Evolutionary conservation across 2,329 filamentous ascomycete species (phyloP).

Genomic region (Colletotrichum lentis): DNA sequence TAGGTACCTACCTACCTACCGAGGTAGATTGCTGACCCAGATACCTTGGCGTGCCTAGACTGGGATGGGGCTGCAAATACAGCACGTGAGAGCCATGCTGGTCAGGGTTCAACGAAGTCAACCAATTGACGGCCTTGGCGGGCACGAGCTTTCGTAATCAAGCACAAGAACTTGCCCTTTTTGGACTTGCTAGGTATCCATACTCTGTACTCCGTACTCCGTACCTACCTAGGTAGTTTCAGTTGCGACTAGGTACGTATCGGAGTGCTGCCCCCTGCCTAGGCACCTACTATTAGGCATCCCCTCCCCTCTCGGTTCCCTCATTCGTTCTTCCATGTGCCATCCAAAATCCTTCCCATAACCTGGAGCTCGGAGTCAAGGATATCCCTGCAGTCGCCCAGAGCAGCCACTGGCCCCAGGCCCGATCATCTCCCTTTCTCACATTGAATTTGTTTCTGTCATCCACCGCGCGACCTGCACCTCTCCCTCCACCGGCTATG

Average conservation of each 20-base stretch:
- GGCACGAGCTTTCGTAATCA: slow-evolving; percentile 32
- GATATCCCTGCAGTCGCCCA: slow-evolving; percentile 7
- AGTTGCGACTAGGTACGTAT: not conserved
- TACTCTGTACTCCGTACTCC: no score
- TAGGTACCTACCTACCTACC: no score
- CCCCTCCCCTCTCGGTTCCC: not conserved
- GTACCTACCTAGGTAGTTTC: not conserved
- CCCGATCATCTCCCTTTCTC: not conserved
- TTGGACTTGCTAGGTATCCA: slow-evolving; percentile 6
- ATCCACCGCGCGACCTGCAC: not conserved
- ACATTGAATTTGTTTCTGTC: not conserved
- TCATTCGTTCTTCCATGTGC: not conserved
- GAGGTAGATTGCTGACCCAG: no score
- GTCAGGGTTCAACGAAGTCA: not conserved
- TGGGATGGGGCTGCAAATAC: not conserved
- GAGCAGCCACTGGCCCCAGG: not conserved
- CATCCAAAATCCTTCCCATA: slow-evolving; percentile 9
- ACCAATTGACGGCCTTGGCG: slow-evolving; percentile 26
- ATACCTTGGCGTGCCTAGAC: not conserved
- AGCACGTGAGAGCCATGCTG: slow-evolving; percentile 29
- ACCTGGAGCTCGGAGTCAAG: slow-evolving; percentile 27
- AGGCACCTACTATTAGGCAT: no score
- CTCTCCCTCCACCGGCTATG: not conserved
- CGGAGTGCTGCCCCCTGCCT: slow-evolving; percentile 1
- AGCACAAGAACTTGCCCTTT: slow-evolving; percentile 29